These are phyloP conservation scores for Aspergillus intermedius DNA, from an alignment of 2,329 filamentous ascomycete species.

Conservation along the genomic window DNA sequence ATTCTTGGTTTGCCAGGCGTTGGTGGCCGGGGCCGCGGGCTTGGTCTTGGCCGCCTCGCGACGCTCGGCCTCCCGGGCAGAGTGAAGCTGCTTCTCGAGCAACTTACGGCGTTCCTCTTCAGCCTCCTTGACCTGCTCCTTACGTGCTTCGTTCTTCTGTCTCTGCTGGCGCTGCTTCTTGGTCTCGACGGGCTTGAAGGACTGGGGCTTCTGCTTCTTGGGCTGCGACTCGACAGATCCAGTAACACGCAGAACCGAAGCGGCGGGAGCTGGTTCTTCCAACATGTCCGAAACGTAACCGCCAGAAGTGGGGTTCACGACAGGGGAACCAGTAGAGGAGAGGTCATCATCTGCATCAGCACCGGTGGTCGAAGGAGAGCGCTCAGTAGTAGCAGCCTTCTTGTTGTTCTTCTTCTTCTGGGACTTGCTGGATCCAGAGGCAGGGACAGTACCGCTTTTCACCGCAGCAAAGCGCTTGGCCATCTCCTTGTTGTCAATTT, in stretches of 20 bases:
- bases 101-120: slow-evolving; percentile 71
- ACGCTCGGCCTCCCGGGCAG: slow-evolving; percentile 74
- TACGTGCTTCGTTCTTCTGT: slow-evolving; percentile 77
- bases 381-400: slow-evolving; percentile 47
- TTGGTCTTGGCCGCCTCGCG: slow-evolving; percentile 57
- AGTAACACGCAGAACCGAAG: slow-evolving; percentile 72
- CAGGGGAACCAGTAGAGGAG: slow-evolving; percentile 63
- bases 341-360: slow-evolving; percentile 76
- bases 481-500: slow-evolving; percentile 66
- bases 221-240: slow-evolving; percentile 52
- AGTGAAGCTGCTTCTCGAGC: slow-evolving; percentile 75
- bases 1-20: slow-evolving; percentile 49
- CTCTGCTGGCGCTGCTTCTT: slow-evolving; percentile 96
- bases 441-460: slow-evolving; percentile 59
- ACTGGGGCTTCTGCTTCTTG: slow-evolving; percentile 55
- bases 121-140: slow-evolving; percentile 65
- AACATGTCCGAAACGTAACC: slow-evolving; percentile 88
- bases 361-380: slow-evolving; percentile 63
- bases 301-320: slow-evolving; percentile 42
- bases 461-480: slow-evolving; percentile 65
- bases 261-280: slow-evolving; percentile 60
- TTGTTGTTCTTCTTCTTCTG: slow-evolving; percentile 70
- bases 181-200: slow-evolving; percentile 63
- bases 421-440: slow-evolving; percentile 31
- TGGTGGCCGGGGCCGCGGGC: slow-evolving; percentile 40